Conservation (phyloP, 148 eudicot genomes). For the Arbutus unedo region DNA sequence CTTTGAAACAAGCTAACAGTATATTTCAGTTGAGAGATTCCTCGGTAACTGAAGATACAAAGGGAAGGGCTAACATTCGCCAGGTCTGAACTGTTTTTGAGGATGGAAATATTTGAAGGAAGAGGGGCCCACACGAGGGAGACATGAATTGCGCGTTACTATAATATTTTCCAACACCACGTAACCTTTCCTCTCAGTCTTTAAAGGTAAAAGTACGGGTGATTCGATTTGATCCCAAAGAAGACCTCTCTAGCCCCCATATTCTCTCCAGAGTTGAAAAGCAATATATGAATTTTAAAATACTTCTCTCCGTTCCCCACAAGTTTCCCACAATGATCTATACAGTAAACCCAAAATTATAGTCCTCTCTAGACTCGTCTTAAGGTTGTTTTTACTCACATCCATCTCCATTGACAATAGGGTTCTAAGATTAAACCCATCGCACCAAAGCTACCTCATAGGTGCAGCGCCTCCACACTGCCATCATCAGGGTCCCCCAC, state of each 20-base stretch:
- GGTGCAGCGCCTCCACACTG: too few species aligned
- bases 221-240: neutral
- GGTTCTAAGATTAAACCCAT: too few species aligned
- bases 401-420: too few species aligned
- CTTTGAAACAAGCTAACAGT: neutral
- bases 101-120: neutral
- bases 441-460: too few species aligned
- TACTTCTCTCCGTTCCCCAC: neutral
- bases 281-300: neutral
- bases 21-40: neutral
- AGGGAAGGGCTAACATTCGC: neutral
- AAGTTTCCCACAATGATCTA: neutral
- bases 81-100: neutral
- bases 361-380: neutral
- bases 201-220: neutral
- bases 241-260: neutral
- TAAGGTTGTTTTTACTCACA: neutral
- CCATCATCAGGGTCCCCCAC: too few species aligned
- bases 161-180: neutral
- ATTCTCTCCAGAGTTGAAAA: neutral
- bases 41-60: neutral
- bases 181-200: neutral
- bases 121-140: neutral
- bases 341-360: neutral
- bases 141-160: neutral